Conservation (phyloP, 2,329 filamentous ascomycete species). For the Sporothrix inflata region DNA sequence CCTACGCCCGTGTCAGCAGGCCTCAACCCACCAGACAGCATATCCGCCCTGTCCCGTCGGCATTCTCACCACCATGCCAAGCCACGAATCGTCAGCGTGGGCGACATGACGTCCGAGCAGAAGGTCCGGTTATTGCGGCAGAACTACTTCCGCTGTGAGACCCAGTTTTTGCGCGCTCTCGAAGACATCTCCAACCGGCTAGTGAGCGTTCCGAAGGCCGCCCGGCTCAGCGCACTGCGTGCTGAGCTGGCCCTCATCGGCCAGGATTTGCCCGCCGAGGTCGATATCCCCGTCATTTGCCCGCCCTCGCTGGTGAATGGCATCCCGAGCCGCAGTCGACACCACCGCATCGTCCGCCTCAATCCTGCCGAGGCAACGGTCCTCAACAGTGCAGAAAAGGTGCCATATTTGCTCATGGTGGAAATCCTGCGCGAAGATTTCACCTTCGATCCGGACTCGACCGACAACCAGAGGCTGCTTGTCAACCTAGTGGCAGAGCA, state of each 20-base stretch:
- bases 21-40: constrained; percentile 44
- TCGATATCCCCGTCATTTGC: constrained; percentile 81
- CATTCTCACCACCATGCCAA: constrained; percentile 60
- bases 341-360: constrained; percentile 80
- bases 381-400: constrained; percentile 83
- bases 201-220: constrained; percentile 79
- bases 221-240: constrained; percentile 76
- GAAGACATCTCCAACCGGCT: constrained; percentile 85
- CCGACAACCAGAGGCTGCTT: constrained; percentile 71
- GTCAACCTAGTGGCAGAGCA: constrained; percentile 60
- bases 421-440: constrained; percentile 83
- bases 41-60: constrained; percentile 56
- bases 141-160: constrained; percentile 82
- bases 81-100: constrained; percentile 60
- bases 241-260: constrained; percentile 81
- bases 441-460: constrained; percentile 74
- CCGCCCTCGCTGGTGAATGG: constrained; percentile 75
- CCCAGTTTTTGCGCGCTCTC: constrained; percentile 76
- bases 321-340: constrained; percentile 72
- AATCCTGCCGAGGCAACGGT: constrained; percentile 85
- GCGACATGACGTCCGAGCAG: constrained; percentile 65
- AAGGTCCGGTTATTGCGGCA: constrained; percentile 74
- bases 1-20: constrained; percentile 62
- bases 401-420: constrained; percentile 83
- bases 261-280: constrained; percentile 79